Evolutionary conservation across 2,329 filamentous ascomycete genomes (phyloP).

Genomic region (Rhexocercosporidium sp.): DNA sequence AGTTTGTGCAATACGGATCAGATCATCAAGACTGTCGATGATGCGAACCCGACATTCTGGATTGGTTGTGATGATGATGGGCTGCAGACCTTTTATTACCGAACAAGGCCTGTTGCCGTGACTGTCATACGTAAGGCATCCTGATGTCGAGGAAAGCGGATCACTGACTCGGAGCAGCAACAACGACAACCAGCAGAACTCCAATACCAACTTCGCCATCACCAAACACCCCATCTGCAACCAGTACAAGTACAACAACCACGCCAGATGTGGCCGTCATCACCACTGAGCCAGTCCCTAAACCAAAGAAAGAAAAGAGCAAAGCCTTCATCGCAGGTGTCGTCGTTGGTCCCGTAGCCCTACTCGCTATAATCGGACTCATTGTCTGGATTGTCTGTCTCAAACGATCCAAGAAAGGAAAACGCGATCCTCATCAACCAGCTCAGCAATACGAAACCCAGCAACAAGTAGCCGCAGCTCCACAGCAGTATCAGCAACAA

Average conservation of each 20-base stretch:
- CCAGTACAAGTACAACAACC: background rate
- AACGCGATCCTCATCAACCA: background rate
- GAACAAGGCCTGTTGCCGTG: background rate
- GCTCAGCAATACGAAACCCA: background rate
- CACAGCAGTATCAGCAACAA: background rate
- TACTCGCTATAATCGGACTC: background rate
- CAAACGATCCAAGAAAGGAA: background rate
- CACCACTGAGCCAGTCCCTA: background rate
- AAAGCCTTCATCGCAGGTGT: conserved; percentile 6
- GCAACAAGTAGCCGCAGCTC: background rate
- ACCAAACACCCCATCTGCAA: background rate
- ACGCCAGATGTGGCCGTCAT: background rate
- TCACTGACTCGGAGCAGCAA: background rate
- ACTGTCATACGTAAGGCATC: background rate
- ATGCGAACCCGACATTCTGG: background rate
- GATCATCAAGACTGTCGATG: background rate
- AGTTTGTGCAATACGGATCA: background rate
- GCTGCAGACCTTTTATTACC: background rate
- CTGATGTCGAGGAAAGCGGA: background rate
- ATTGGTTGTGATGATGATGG: conserved; percentile 8
- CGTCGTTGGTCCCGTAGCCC: background rate
- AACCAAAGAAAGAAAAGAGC: background rate
- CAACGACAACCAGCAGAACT: background rate
- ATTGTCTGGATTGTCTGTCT: background rate
- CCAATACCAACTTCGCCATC: background rate